Evolutionary conservation across 2,329 filamentous ascomycete species (phyloP).

Genomic region (Aureobasidium melanogenum): DNA sequence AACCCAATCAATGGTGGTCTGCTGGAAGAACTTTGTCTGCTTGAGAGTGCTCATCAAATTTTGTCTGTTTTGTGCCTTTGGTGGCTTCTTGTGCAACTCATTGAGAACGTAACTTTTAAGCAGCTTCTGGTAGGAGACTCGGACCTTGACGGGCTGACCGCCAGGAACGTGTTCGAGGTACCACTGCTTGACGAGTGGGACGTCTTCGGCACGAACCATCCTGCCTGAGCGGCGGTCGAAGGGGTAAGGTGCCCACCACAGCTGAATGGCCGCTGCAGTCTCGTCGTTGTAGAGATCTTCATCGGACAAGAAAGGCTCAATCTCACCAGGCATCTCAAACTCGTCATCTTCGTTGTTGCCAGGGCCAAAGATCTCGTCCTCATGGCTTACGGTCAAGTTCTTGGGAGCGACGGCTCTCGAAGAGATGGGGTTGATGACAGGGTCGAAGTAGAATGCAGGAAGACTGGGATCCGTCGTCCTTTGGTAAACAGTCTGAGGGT

Average conservation of each 20-base stretch:
- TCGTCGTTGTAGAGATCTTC: slow-evolving; percentile 84
- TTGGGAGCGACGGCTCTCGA: slow-evolving; percentile 88
- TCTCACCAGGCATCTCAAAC: slow-evolving; percentile 70
- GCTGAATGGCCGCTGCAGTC: slow-evolving; percentile 79
- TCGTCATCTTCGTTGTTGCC: slow-evolving; percentile 55
- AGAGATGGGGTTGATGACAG: slow-evolving; percentile 95
- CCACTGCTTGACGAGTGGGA: slow-evolving; percentile 95
- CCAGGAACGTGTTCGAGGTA: slow-evolving; percentile 92
- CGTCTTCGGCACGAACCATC: slow-evolving; percentile 96
- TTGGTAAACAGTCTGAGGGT: slow-evolving; percentile 87
- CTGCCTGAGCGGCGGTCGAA: slow-evolving; percentile 89
- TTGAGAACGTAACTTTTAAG: slow-evolving; percentile 95
- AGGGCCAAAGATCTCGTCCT: slow-evolving; percentile 83
- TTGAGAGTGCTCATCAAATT: slow-evolving; percentile 83
- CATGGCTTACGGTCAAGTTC: slow-evolving; percentile 84
- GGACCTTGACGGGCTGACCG: slow-evolving; percentile 88
- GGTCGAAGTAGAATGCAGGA: slow-evolving; percentile 95
- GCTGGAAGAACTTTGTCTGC: slow-evolving; percentile 98
- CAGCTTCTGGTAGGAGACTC: slow-evolving; percentile 96
- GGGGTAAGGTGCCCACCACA: slow-evolving; percentile 98
- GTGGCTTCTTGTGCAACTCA: slow-evolving; percentile 89
- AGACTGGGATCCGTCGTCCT: slow-evolving; percentile 79
- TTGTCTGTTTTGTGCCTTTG: slow-evolving; percentile 93
- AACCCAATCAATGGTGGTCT: slow-evolving; percentile 98
- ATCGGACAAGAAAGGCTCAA: slow-evolving; percentile 82